Conservation (phyloP, 2,329 filamentous ascomycete species). For the Fusarium temperatum region DNA sequence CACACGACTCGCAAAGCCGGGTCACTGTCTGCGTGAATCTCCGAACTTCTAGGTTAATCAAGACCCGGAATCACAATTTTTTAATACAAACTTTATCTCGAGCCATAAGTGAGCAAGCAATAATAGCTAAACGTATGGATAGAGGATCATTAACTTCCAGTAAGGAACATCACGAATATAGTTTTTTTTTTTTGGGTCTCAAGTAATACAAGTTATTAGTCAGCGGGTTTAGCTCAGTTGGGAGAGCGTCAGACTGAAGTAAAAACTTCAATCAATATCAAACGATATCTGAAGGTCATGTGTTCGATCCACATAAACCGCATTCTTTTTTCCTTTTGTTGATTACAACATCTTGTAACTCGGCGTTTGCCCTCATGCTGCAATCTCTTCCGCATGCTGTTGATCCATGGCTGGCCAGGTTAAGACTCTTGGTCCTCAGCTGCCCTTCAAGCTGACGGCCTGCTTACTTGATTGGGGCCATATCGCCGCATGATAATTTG, state of each 20-base stretch:
- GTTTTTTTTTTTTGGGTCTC: accelerated
- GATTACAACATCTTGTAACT: accelerated
- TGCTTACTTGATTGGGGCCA: background rate
- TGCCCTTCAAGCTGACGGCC: background rate
- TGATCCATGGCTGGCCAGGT: background rate
- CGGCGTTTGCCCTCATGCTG: background rate
- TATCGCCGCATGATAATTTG: background rate
- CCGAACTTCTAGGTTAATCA: accelerated
- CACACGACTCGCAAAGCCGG: background rate
- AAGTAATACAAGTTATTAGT: background rate
- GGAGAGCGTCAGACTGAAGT: slow-evolving; percentile 32
- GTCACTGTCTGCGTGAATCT: accelerated
- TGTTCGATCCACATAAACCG: slow-evolving; percentile 32
- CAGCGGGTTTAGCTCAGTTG: slow-evolving; percentile 32
- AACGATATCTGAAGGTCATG: slow-evolving; percentile 26
- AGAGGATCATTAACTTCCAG: background rate
- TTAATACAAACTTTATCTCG: background rate
- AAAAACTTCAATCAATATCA: slow-evolving; percentile 18
- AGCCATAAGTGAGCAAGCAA: background rate
- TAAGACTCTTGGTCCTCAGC: background rate
- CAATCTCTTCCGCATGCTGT: too few relatives aligned
- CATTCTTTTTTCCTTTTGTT: background rate
- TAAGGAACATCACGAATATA: accelerated
- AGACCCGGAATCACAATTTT: background rate
- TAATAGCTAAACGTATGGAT: background rate